phyloP scores from a whole-genome alignment of 1,139 yeast species.

The Waltiozyma sp. region DNA sequence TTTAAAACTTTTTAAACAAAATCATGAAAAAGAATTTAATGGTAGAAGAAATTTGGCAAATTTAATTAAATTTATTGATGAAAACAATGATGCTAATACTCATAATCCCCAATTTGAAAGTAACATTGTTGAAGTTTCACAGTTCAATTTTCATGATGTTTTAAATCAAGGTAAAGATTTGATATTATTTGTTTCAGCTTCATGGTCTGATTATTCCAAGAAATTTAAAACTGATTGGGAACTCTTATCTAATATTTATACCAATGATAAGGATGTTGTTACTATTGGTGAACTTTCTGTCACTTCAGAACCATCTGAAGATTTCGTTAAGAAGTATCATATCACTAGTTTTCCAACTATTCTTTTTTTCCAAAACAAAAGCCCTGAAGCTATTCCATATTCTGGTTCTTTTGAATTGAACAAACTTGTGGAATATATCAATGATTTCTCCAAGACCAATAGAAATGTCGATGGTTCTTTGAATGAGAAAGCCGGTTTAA shows the following conservation, averaged over 20 bases:
- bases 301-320: constrained; percentile 40
- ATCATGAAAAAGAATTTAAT: constrained; percentile 47
- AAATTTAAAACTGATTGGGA: constrained; percentile 86
- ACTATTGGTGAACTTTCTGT: constrained; percentile 82
- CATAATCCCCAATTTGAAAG: constrained; percentile 12
- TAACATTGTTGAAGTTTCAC: constrained; percentile 15
- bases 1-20: constrained; percentile 77
- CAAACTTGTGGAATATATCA: constrained; percentile 38
- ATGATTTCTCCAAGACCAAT: constrained; percentile 37
- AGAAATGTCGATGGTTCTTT: constrained; percentile 47
- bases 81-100: constrained; percentile 43
- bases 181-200: constrained; percentile 91
- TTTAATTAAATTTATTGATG: constrained; percentile 55
- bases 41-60: constrained; percentile 67
- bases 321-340: constrained; percentile 21
- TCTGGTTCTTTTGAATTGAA: constrained; percentile 8
- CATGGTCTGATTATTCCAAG: constrained; percentile 99
- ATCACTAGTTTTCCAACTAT: constrained; percentile 91
- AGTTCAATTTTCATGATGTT: constrained; percentile 16
- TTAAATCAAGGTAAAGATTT: constrained; percentile 27
- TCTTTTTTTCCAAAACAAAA: constrained; percentile 82
- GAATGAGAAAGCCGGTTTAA: constrained; percentile 42
- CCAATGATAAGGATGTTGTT: constrained; percentile 37
- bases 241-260: constrained; percentile 63
- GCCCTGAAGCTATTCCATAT: background rate